Base-by-base conservation (phyloP, 2,329 filamentous ascomycete species). In the Berkeleyomyces basicola region DNA sequence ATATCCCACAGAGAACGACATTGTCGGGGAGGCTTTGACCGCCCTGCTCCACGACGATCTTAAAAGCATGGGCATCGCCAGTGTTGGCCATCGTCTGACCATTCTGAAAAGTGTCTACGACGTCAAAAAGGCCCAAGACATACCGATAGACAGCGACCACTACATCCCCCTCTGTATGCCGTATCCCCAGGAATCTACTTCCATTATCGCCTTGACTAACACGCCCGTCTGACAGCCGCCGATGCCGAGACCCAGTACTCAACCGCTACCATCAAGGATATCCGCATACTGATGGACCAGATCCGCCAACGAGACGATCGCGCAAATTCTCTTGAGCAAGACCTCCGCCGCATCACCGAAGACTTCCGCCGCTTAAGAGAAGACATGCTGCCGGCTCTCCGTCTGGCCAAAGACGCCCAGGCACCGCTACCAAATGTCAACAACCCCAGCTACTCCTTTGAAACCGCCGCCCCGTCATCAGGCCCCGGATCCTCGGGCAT, bases 31-130 rank as follows among this genome's bases (percentile, higher is more conserved):
- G 72, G 92, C 89, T 61, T 78, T 99, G 66, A 83, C 96, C 63
- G 89, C 89, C 47, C 77, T 99, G 66, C 86, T 88, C 66, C 93
- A 97, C 71, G 88, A 95, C 63, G 92, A 97, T 71, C 78, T 99
- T 69, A 96, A 95, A 74, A 90, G 95, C 71, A 92, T 97, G 85
- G 91, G 91, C 58, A 88, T 99, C 67, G 78, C 79, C 66, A 97
- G 92, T 74, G 90, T 96, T 58, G 93, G 93, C 47, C 93, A 99
- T 75, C 86, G 93, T 65, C 79, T 99, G 69, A 95, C 90, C 31
- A 95, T 99, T 64, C 80, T 99, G 64, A 97, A 96, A 76, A 91
- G 85, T 69, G 90, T 97, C 62, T 97, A 96, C 75, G 91, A 97
- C 70, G 86, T 93, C 70, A 99, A 99, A 76, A 86, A 92, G 72